Evolutionary conservation across 2,329 filamentous ascomycete genomes (phyloP), one percentile per base, ranked within the genome.

Genomic region (Curvularia spicifera): DNA sequence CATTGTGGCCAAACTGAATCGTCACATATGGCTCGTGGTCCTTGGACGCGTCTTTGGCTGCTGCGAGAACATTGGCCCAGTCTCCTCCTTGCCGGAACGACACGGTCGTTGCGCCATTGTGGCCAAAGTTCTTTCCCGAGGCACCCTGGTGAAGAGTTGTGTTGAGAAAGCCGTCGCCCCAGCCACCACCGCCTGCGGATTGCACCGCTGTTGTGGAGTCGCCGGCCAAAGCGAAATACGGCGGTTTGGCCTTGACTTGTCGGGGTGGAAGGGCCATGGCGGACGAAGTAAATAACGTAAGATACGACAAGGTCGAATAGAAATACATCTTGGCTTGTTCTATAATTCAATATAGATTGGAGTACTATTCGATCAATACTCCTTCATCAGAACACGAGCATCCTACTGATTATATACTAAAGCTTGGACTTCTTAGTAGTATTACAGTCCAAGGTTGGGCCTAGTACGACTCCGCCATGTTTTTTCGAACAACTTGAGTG

Each of bases 1-100:
- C 86, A 57, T 88, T 88, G 69, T 88, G 85, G 0, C 85, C 85
- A 57, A 87, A 87, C 76, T 76, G 77, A 15, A 87, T 85, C 0
- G 84, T 85, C 6, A 86, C 83, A 51, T 81, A 84, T 6, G 80
- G 76, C 4, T 76, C 63, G 58, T 79, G 80, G 5, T 69, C 73
- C 18, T 78, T 70, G 0, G 71, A 70, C 33, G 73, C 68, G 4
- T 49, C 37, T 26, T 65, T 64, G 0, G 84, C 76, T 0, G 79
- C 72, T 4, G 70, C 56, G 1, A 87, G 74, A 0, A 85, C 78
- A 0, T 76, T 77, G 0, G 65, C 76, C 86, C 85, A 88, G 56
- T 83, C 76, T 0, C 84, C 83, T 2, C 80, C 80, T 0, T 72
- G 68, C 5, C 80, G 76, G 67, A 84, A 88, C 0, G 82, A 84